These are phyloP conservation scores for Camelina sativa DNA, from an alignment of 345 rosid genomes.

Conservation along the genomic window DNA sequence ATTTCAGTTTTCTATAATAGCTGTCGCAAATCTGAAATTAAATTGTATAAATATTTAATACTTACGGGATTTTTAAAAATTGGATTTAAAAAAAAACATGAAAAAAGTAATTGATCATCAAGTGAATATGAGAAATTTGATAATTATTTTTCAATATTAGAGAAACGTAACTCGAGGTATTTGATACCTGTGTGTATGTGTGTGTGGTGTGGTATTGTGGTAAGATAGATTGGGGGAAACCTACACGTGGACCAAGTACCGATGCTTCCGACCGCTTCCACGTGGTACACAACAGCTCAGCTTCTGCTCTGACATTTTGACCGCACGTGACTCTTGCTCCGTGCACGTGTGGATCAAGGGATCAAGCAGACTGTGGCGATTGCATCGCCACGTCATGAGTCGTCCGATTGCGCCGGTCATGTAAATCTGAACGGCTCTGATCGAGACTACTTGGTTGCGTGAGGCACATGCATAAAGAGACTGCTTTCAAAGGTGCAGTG, in stretches of 20 bases:
- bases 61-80: too few species aligned
- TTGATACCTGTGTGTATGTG: neutral
- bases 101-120: too few species aligned
- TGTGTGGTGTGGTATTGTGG: neutral
- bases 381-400: constrained; percentile 31
- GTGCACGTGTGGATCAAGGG: constrained; percentile 41
- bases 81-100: too few species aligned
- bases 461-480: neutral
- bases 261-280: constrained; percentile 43
- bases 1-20: too few species aligned
- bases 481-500: constrained; percentile 1
- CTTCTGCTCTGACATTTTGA: constrained; percentile 40
- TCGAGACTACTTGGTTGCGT: neutral
- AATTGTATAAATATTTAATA: too few species aligned
- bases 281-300: constrained; percentile 41
- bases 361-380: constrained; percentile 17
- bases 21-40: too few species aligned
- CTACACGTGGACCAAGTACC: constrained; percentile 46
- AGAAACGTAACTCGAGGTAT: constrained; percentile 22
- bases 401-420: constrained; percentile 36
- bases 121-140: too few species aligned
- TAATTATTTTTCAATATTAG: neutral
- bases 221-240: constrained; percentile 19
- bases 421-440: constrained; percentile 24
- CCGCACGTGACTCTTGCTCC: constrained; percentile 43